These are phyloP conservation scores for Cyclotella distinguenda DNA, from an alignment of 108 stramenopile genomes.

Conservation along the genomic window DNA sequence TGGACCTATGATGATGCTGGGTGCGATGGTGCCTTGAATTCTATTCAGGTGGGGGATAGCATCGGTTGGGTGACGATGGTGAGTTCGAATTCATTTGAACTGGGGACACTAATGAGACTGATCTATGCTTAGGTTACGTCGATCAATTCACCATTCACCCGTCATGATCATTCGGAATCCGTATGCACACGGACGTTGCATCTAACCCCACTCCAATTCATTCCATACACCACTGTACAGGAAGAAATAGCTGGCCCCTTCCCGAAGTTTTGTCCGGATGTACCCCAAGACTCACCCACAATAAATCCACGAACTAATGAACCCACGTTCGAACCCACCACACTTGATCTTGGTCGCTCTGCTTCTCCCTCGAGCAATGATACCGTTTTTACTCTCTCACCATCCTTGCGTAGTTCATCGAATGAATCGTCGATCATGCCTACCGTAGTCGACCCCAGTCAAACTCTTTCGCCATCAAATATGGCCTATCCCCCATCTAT, in stretches of 20 bases:
- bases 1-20: conserved; percentile 23
- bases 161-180: too few relatives aligned
- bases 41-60: conserved; percentile 24
- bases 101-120: neutral
- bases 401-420: neutral
- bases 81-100: conserved; percentile 6
- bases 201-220: neutral
- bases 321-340: conserved; percentile 25
- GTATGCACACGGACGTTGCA: too few relatives aligned
- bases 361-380: too few relatives aligned
- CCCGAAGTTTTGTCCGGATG: conserved; percentile 23
- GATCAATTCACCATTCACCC: too few relatives aligned
- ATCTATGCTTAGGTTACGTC: neutral
- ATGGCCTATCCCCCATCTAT: too few relatives aligned
- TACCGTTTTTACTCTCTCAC: neutral
- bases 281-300: conserved; percentile 16
- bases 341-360: neutral
- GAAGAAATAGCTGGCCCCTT: conserved; percentile 22
- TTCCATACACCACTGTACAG: neutral
- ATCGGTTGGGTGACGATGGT: conserved; percentile 48
- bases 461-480: too few relatives aligned
- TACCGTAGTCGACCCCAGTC: too few relatives aligned
- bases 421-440: too few relatives aligned
- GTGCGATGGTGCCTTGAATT: neutral
- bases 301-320: conserved; percentile 28